These are phyloP conservation scores for Intubia oerlemansii DNA, from an alignment of 2,329 filamentous ascomycete species.

Conservation along the genomic window DNA sequence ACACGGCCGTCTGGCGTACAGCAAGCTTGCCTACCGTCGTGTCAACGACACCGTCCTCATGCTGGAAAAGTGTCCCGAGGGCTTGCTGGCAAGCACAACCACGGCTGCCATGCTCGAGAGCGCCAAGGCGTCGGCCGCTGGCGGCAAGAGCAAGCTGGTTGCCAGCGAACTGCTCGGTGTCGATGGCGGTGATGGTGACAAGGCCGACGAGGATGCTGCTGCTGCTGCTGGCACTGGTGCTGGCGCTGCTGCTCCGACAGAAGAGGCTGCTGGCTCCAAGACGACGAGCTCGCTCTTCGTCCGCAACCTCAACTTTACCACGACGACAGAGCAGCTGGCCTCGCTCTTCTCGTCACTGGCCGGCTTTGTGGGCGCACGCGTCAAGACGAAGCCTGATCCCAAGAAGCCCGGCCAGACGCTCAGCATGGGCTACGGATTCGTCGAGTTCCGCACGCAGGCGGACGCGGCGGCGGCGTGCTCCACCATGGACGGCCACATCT, in stretches of 20 bases:
- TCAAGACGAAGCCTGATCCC: slow-evolving; percentile 87
- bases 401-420: slow-evolving; percentile 73
- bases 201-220: background rate
- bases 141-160: slow-evolving; percentile 5
- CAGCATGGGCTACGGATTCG: slow-evolving; percentile 95
- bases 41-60: slow-evolving; percentile 83
- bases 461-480: slow-evolving; percentile 61
- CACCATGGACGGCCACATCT: slow-evolving; percentile 69
- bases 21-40: slow-evolving; percentile 67
- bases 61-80: slow-evolving; percentile 77
- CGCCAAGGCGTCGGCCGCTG: slow-evolving; percentile 12
- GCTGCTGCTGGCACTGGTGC: too few relatives aligned
- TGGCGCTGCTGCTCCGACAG: background rate
- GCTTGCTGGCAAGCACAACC: slow-evolving; percentile 36
- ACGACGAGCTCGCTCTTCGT: slow-evolving; percentile 76
- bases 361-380: slow-evolving; percentile 71
- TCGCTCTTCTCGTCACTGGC: slow-evolving; percentile 63
- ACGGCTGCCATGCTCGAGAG: background rate
- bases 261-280: slow-evolving; percentile 1
- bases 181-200: too few relatives aligned
- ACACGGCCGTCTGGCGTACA: slow-evolving; percentile 68
- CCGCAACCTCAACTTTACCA: slow-evolving; percentile 83
- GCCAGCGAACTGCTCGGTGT: slow-evolving; percentile 6
- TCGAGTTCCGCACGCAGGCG: slow-evolving; percentile 61
- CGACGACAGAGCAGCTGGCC: slow-evolving; percentile 53